These are phyloP conservation scores for Kandelia obovata DNA, from an alignment of 345 rosid species.

Conservation along the genomic window DNA sequence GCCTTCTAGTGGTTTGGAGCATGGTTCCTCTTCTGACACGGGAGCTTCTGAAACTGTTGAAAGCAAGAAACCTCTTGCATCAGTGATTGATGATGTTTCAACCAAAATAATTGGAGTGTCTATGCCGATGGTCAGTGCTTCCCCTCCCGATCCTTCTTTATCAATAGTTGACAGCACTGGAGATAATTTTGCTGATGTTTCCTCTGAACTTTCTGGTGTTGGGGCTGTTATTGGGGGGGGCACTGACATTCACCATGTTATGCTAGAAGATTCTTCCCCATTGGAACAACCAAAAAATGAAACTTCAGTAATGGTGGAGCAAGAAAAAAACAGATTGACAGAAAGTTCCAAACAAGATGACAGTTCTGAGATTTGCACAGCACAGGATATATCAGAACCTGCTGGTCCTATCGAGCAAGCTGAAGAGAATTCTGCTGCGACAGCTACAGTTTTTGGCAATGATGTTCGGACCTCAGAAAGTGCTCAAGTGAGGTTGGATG, in stretches of 20 bases:
- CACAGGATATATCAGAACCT: slow-evolving; percentile 20
- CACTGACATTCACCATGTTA: slow-evolving; percentile 5
- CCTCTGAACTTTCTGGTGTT: slow-evolving; percentile 36
- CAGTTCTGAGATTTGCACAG: slow-evolving; percentile 30
- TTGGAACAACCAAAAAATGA: slow-evolving; percentile 28
- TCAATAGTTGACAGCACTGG: slow-evolving; percentile 22
- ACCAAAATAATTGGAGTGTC: slow-evolving; percentile 26
- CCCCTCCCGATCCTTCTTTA: slow-evolving; percentile 28
- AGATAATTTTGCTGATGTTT: slow-evolving; percentile 27
- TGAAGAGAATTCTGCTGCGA: slow-evolving; percentile 23
- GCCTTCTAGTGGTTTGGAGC: slow-evolving; percentile 28
- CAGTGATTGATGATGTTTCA: slow-evolving; percentile 26
- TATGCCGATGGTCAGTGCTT: slow-evolving; percentile 22
- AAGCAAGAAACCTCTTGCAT: slow-evolving; percentile 25
- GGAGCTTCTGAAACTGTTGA: slow-evolving; percentile 33
- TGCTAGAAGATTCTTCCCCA: slow-evolving; percentile 22
- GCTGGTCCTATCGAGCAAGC: slow-evolving; percentile 17
- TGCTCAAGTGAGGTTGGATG: slow-evolving; percentile 28
- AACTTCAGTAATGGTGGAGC: slow-evolving; percentile 19
- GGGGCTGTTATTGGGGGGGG: slow-evolving; percentile 6
- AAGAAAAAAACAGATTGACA: slow-evolving; percentile 5
- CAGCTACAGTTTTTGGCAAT: slow-evolving; percentile 14
- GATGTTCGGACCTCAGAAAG: slow-evolving; percentile 28
- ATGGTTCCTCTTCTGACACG: slow-evolving; percentile 24
- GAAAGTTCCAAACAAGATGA: slow-evolving; percentile 29